Evolutionary conservation across 139 green algal genomes (phyloP).

Genomic region (Closterium sp.): DNA sequence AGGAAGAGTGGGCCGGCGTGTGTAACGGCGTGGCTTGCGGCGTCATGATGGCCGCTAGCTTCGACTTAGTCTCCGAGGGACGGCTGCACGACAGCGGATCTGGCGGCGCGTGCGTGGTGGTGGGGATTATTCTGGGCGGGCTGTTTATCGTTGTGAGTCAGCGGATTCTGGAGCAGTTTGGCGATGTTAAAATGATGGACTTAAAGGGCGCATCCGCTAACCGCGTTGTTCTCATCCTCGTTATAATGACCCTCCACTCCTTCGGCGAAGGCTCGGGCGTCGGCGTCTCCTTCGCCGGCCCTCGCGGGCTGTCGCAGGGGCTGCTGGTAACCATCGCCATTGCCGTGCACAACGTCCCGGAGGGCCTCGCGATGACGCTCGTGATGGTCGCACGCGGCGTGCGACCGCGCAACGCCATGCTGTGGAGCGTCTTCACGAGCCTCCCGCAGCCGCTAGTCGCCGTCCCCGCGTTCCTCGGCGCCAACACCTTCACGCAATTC

Average conservation of each 20-base stretch:
- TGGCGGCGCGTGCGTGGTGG: constrained; percentile 36
- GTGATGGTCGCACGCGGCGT: constrained; percentile 84
- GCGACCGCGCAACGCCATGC: constrained; percentile 62
- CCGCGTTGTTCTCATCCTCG: constrained; percentile 86
- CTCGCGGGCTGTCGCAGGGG: constrained; percentile 78
- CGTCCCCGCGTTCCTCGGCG: constrained; percentile 91
- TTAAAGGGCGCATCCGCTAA: constrained; percentile 76
- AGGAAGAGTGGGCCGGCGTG: constrained; percentile 57
- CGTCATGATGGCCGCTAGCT: constrained; percentile 95
- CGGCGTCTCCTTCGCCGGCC: constrained; percentile 82
- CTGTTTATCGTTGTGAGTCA: constrained; percentile 52
- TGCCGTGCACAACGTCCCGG: constrained; percentile 95
- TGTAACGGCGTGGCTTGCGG: constrained; percentile 90
- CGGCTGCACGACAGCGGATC: constrained; percentile 62
- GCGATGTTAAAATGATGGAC: constrained; percentile 68
- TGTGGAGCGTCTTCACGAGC: constrained; percentile 79
- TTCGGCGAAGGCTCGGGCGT: constrained; percentile 93
- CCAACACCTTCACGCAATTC: constrained; percentile 81
- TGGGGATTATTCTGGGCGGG: constrained; percentile 46
- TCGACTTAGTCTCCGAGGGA: constrained; percentile 90
- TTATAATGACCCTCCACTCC: constrained; percentile 94
- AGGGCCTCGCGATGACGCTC: constrained; percentile 90
- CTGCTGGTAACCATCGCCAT: constrained; percentile 92
- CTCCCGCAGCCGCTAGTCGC: constrained; percentile 81
- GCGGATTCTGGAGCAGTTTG: constrained; percentile 60